Evolutionary conservation across 2,329 filamentous ascomycete genomes (phyloP), one percentile per base, ranked within the genome.

Genomic region (Kalmusia sp.): DNA sequence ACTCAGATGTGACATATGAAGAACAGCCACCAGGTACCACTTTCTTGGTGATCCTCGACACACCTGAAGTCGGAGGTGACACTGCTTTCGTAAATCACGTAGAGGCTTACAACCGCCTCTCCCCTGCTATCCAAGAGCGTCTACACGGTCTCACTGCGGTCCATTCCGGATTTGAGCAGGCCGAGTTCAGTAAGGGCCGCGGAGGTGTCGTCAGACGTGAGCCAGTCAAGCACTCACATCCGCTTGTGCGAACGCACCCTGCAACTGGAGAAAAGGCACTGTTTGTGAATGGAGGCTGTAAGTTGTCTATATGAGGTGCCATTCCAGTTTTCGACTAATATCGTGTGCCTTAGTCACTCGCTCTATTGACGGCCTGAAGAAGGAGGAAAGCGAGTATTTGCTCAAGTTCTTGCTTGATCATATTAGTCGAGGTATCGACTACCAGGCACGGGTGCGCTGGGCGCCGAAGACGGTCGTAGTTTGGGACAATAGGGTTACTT

Each of bases 1-100:
- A 96, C 76, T 88, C 86, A 0, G 92, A 96, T 63, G 87, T 95
- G 2, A 89, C 88, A 1, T 96, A 93, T 70, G 92, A 96, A 77
- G 77, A 82, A 56, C 91, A 96, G 76, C 91, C 92, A 1, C 91
- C 92, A 0, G 90, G 91, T 33, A 95, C 91, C 0, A 95, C 92
- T 0, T 93, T 96, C 76, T 76, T 96, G 17, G 95, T 93, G 70
- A 82, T 91, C 47, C 83, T 96, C 21, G 91, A 96, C 68, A 86
- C 83, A 45, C 91, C 91, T 1, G 80, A 84, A 30, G 87, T 84
- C 1, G 92, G 92, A 19, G 92, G 91, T 40, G 91, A 96, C 70
- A 96, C 91, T 0, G 77, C 93, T 2, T 96, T 95, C 66, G 84
- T 82, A 43, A 87, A 93, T 68, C 84, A 87, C 59, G 90, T 80